These are phyloP conservation scores for Dactylellina cionopaga DNA, from an alignment of 2,329 filamentous ascomycete species.

Conservation along the genomic window DNA sequence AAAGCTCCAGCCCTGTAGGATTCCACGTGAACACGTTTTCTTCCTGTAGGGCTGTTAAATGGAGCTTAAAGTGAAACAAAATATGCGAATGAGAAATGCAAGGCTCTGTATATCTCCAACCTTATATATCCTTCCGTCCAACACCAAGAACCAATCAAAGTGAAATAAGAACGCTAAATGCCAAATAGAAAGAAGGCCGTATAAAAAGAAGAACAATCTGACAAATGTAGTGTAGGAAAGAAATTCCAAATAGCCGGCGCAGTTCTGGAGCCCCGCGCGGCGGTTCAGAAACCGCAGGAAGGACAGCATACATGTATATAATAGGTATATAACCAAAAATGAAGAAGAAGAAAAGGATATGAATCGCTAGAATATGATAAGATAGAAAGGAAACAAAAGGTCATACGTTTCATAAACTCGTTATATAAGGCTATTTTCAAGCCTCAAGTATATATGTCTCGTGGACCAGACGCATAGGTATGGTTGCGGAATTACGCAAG, in stretches of 20 bases:
- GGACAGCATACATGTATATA: no score
- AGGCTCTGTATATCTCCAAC: conserved; percentile 9
- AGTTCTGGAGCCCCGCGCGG: no score
- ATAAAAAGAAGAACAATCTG: no score
- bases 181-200: no score
- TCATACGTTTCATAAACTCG: not conserved
- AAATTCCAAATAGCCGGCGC: no score
- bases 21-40: not conserved
- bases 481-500: no score
- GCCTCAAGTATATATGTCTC: not conserved
- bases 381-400: not conserved
- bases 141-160: conserved; percentile 15
- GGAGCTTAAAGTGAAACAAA: conserved; percentile 12
- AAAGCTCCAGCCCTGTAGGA: not conserved
- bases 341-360: not conserved
- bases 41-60: conserved; percentile 16
- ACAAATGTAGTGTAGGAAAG: no score
- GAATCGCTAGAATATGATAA: conserved; percentile 1
- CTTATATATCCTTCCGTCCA: conserved; percentile 22
- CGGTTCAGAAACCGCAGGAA: no score
- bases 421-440: not conserved
- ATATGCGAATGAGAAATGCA: not conserved
- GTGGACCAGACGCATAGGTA: conserved; percentile 4
- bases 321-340: conserved; percentile 22
- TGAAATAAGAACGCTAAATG: no score